Conservation (phyloP, 139 green algal genomes). For the Chlamydomonas sp. region DNA sequence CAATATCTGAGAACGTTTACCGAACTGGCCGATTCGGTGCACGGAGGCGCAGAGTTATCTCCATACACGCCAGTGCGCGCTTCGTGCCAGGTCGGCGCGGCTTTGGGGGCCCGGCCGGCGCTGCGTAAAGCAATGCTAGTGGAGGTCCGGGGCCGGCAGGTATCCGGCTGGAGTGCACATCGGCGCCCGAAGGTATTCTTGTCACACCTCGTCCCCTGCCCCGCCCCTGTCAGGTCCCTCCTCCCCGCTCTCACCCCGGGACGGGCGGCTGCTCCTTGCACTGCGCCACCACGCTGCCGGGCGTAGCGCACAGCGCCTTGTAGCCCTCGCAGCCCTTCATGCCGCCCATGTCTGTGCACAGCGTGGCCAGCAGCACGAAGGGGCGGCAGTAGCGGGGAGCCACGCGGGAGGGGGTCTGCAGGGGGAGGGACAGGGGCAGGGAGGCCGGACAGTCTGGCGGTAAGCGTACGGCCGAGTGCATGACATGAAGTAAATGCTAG, state of each 20-base stretch:
- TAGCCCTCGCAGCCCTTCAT: slow-evolving; percentile 56
- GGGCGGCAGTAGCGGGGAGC: slow-evolving; percentile 42
- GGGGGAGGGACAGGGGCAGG: not conserved
- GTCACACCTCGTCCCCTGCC: not conserved
- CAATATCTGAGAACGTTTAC: no score
- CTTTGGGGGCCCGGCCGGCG: no score
- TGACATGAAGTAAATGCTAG: no score
- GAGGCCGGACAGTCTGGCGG: not conserved
- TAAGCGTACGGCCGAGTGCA: no score
- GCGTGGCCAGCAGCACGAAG: slow-evolving; percentile 54
- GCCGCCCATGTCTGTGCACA: slow-evolving; percentile 57
- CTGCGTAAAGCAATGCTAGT: no score
- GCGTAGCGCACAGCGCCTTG: slow-evolving; percentile 41
- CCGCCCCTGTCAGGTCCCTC: not conserved
- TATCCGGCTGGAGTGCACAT: no score
- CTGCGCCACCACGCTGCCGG: slow-evolving; percentile 39
- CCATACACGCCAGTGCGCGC: no score
- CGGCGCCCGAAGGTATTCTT: not conserved
- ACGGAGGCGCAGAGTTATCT: no score
- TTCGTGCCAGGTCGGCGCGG: no score
- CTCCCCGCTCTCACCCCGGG: slow-evolving; percentile 29
- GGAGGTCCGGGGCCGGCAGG: no score
- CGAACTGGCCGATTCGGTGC: no score
- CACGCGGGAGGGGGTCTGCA: not conserved
- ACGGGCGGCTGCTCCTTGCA: slow-evolving; percentile 34